These are phyloP conservation scores for Letharia lupina DNA, from an alignment of 495 filamentous ascomycete species.

Conservation along the genomic window DNA sequence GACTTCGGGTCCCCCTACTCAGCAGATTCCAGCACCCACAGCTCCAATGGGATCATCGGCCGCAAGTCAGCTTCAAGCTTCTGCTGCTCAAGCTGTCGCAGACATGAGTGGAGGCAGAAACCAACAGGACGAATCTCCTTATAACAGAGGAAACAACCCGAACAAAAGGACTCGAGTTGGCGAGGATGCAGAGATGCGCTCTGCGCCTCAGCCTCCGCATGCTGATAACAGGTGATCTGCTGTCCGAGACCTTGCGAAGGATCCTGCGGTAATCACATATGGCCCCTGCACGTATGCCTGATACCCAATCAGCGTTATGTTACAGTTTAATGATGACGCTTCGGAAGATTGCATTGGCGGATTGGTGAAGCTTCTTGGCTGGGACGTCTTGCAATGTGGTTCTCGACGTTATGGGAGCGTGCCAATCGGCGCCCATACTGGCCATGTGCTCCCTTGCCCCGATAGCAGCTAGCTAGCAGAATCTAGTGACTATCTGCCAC, in stretches of 20 bases:
- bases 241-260: not conserved
- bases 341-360: not conserved
- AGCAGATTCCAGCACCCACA: slow-evolving; percentile 26
- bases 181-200: slow-evolving; percentile 14
- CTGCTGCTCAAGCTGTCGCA: slow-evolving; percentile 33
- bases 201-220: slow-evolving; percentile 13
- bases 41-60: slow-evolving; percentile 32
- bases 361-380: not conserved
- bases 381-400: not conserved
- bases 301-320: slow-evolving; percentile 5
- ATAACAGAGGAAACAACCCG: slow-evolving; percentile 2
- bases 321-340: slow-evolving; percentile 7
- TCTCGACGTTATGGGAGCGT: not conserved
- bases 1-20: slow-evolving; percentile 24
- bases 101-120: slow-evolving; percentile 29
- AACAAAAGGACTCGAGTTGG: slow-evolving; percentile 18
- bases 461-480: not conserved
- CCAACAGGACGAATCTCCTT: slow-evolving; percentile 24
- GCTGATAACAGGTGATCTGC: slow-evolving; percentile 5
- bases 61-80: slow-evolving; percentile 33
- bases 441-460: not conserved
- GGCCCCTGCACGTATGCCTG: not conserved
- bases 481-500: not conserved
- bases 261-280: not conserved
- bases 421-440: not conserved